These are phyloP conservation scores for Russula foetens DNA, from an alignment of 768 basidiomycete genomes.

Conservation along the genomic window DNA sequence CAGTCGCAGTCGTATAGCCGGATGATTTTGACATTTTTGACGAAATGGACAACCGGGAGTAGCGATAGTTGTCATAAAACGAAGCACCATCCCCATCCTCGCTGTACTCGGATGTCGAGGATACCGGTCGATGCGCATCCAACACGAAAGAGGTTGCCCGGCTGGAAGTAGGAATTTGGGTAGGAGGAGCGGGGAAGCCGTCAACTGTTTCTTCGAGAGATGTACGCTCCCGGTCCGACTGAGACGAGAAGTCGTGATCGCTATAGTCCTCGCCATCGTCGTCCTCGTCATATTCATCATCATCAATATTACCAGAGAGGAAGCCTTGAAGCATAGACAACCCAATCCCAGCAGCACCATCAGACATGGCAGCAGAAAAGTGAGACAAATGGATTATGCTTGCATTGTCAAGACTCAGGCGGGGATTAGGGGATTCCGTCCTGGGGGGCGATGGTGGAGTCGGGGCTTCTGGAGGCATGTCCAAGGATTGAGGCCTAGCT, in stretches of 20 bases:
- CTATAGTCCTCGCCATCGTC: slow-evolving; percentile 13
- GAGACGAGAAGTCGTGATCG: slow-evolving; percentile 14
- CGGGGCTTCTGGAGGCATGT: background rate
- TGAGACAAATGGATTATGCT: slow-evolving; percentile 17
- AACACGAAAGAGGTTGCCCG: background rate
- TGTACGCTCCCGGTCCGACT: background rate
- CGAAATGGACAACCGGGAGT: slow-evolving; percentile 52
- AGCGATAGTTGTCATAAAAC: slow-evolving; percentile 76
- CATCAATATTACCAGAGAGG: slow-evolving; percentile 30
- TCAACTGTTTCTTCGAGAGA: slow-evolving; percentile 20
- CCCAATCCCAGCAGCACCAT: slow-evolving; percentile 62
- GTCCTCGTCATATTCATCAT: slow-evolving; percentile 22
- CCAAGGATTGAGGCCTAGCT: background rate
- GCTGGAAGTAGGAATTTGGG: slow-evolving; percentile 10
- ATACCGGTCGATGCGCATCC: background rate
- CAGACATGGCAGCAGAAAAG: slow-evolving; percentile 36
- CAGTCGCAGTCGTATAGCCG: slow-evolving; percentile 22
- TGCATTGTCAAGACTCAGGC: background rate
- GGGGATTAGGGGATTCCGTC: background rate
- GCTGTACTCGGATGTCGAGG: slow-evolving; percentile 21
- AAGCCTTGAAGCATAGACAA: slow-evolving; percentile 53
- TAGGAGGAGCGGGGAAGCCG: slow-evolving; percentile 16
- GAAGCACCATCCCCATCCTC: slow-evolving; percentile 59
- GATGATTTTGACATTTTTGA: slow-evolving; percentile 35
- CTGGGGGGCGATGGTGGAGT: background rate